Conservation (phyloP, 805 yeast genomes). For the Sugiyamaella smithiae region DNA sequence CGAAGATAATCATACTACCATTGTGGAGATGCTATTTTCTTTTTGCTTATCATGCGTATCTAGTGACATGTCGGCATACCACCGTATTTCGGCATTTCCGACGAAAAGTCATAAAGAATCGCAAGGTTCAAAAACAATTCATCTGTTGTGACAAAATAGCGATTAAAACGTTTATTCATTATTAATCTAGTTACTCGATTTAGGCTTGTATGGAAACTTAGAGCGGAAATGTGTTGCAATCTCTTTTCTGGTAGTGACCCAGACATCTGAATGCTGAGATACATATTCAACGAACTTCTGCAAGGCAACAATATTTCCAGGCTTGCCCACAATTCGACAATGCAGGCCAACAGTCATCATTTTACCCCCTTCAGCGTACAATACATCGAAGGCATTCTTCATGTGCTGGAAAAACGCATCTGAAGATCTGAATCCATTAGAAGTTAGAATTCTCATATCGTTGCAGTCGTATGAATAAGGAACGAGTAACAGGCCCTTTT, state of each 20-base stretch:
- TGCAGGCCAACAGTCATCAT: constrained; percentile 41
- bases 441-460: constrained; percentile 31
- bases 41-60: too few relatives aligned
- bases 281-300: constrained; percentile 38
- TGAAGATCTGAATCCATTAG: constrained; percentile 31
- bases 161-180: too few relatives aligned
- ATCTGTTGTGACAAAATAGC: too few relatives aligned
- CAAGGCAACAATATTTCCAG: constrained; percentile 38
- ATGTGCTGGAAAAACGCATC: constrained; percentile 34
- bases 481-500: constrained; percentile 30
- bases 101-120: too few relatives aligned
- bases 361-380: constrained; percentile 39
- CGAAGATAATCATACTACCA: too few relatives aligned
- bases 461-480: constrained; percentile 36
- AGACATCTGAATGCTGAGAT: constrained; percentile 34
- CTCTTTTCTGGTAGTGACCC: constrained; percentile 39
- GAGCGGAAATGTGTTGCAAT: constrained; percentile 35
- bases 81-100: too few relatives aligned
- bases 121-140: too few relatives aligned
- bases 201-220: constrained; percentile 16
- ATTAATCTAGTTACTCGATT: too few relatives aligned
- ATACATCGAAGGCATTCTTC: constrained; percentile 38
- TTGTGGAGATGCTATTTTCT: too few relatives aligned
- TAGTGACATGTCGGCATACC: too few relatives aligned
- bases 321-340: constrained; percentile 38